Percentiles rank a stretch among this genome's conserved stretches.
These are phyloP conservation scores for Aspergillus sparsus DNA, from an alignment of 495 filamentous ascomycete genomes.

Conservation along the genomic window DNA sequence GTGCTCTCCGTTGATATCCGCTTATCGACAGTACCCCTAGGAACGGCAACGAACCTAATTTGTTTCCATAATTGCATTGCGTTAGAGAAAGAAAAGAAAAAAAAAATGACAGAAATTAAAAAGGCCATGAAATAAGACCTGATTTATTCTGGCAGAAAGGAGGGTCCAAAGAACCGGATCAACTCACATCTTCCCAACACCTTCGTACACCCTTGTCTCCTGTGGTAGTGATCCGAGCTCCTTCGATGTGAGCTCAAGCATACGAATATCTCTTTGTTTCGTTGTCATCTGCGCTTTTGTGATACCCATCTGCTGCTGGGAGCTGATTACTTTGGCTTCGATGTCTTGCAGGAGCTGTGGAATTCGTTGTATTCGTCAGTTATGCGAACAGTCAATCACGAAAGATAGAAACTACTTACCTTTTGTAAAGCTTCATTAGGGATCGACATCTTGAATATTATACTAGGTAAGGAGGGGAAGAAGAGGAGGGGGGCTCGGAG, in stretches of 20 bases:
- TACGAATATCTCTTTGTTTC: conserved; percentile 85
- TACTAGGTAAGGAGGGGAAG: not conserved
- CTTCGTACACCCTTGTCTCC: conserved; percentile 85
- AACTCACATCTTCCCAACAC: conserved; percentile 92
- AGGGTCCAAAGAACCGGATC: not conserved
- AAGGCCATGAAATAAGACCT: too few relatives aligned
- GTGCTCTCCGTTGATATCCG: conserved; percentile 74
- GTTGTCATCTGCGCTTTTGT: conserved; percentile 81
- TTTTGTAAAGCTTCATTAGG: conserved; percentile 94
- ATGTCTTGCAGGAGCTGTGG: conserved; percentile 88
- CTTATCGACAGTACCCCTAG: conserved; percentile 70
- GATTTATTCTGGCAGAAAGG: too few relatives aligned
- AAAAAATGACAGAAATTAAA: conserved; percentile 1
- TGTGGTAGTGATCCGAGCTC: conserved; percentile 78
- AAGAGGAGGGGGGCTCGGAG: conserved; percentile 5
- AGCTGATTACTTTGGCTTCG: conserved; percentile 79
- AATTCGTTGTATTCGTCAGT: conserved; percentile 16
- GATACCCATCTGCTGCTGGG: conserved; percentile 89
- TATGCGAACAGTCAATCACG: not conserved
- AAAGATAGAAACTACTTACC: conserved; percentile 48
- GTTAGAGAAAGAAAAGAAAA: conserved; percentile 1
- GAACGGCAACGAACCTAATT: conserved; percentile 79
- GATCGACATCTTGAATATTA: conserved; percentile 73
- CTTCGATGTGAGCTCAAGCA: conserved; percentile 82
- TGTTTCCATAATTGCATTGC: not conserved